Percentiles rank a stretch among this genome's conserved stretches.
phyloP scores from a whole-genome alignment of 2,329 filamentous ascomycete species.

The Myriangium duriaei region DNA sequence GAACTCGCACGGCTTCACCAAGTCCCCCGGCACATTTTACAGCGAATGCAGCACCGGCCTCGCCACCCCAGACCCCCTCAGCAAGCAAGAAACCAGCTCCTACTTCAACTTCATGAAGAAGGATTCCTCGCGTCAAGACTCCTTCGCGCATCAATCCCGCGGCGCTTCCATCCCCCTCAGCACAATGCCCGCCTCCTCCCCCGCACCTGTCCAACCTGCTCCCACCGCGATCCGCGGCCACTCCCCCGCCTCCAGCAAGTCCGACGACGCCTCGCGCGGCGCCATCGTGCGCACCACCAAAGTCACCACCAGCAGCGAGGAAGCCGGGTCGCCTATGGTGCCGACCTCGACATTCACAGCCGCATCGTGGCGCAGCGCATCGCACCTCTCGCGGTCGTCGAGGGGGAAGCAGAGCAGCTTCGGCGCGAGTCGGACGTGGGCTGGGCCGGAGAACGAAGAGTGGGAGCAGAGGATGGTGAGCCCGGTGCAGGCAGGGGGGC shows the following conservation, averaged over 20 bases:
- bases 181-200: background rate
- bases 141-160: no score
- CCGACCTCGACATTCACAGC: background rate
- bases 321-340: background rate
- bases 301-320: constrained; percentile 3
- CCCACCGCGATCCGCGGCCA: background rate
- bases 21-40: constrained; percentile 7
- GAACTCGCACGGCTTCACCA: background rate
- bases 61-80: constrained; percentile 1
- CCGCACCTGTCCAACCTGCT: no score
- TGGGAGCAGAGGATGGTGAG: no score
- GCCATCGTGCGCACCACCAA: constrained; percentile 10
- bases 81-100: constrained; percentile 1
- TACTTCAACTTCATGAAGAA: constrained; percentile 7
- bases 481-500: no score
- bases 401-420: constrained; percentile 2
- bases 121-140: background rate
- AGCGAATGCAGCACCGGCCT: constrained; percentile 6
- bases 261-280: background rate
- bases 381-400: no score
- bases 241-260: background rate
- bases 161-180: background rate
- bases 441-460: no score
- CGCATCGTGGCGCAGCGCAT: background rate
- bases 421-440: no score